Evolutionary conservation across 2,329 filamentous ascomycete genomes (phyloP).

Genomic region (Grosmannia penicillata): DNA sequence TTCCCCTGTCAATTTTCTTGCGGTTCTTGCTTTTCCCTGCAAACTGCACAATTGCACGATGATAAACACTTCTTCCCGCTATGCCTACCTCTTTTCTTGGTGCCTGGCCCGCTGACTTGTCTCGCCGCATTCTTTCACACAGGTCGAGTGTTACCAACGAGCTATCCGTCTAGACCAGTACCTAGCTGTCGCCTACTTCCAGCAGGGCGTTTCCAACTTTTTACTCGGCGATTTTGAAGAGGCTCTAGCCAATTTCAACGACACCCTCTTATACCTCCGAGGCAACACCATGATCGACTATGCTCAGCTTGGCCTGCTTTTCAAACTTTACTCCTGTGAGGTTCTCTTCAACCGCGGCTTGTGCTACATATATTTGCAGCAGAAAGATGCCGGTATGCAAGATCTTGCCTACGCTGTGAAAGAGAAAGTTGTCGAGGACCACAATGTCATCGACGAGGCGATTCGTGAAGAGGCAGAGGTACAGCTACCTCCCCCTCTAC

Average conservation of each 20-base stretch:
- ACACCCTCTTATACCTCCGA: slow-evolving; percentile 83
- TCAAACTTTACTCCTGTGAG: slow-evolving; percentile 95
- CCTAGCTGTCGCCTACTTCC: slow-evolving; percentile 93
- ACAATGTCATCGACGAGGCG: slow-evolving; percentile 96
- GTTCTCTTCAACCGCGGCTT: slow-evolving; percentile 94
- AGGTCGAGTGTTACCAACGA: slow-evolving; percentile 92
- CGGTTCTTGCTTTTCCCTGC: no score
- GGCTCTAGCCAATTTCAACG: slow-evolving; percentile 95
- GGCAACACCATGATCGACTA: slow-evolving; percentile 98
- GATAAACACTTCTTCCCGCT: no score
- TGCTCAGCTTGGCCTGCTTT: slow-evolving; percentile 84
- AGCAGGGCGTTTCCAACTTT: slow-evolving; percentile 97
- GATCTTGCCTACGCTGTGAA: slow-evolving; percentile 83
- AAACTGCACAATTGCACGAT: no score
- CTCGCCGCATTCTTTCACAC: slow-evolving; percentile 4
- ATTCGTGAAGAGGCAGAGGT: slow-evolving; percentile 89
- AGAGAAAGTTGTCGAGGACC: slow-evolving; percentile 91
- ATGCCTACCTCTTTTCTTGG: no score
- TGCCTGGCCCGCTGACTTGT: background rate
- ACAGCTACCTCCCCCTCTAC: background rate
- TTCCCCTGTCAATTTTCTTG: no score
- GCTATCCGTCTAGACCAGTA: slow-evolving; percentile 87
- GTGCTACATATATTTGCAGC: slow-evolving; percentile 93
- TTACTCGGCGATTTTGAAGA: slow-evolving; percentile 94
- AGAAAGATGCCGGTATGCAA: slow-evolving; percentile 79